Evolutionary conservation across 805 yeast species (phyloP), one percentile per base, ranked within the genome.

Genomic region (Myxozyma vanderwaltii): DNA sequence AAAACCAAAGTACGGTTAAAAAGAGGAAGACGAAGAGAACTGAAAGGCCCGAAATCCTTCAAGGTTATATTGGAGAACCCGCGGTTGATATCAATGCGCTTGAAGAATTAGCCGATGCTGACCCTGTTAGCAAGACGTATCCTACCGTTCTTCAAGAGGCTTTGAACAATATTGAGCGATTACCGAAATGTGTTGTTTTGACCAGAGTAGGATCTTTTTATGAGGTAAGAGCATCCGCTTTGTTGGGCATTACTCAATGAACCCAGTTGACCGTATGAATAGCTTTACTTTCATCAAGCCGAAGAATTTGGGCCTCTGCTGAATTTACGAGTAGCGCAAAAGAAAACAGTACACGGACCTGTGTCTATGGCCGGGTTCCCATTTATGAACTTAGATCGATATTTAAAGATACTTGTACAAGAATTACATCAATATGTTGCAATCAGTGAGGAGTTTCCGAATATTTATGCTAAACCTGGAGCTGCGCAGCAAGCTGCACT

Each of bases 351-450:
- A 35, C 72, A 69, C 19, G 58, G 67, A 39, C 74, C 75, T 57
- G 76, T 57, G 0, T 83, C 96, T 0, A 90, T 94, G 88, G 89
- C 97, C 0, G 99, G 99, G 0, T 94, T 94, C 67, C 99, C 99
- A 0, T 77, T 81, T 3, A 73, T 75, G 43, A 89, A 85, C 57
- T 72, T 91, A 19, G 88, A 85, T 55, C 81, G 90, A 58, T 91
- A 89, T 69, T 80, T 91, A 38, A 83, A 84, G 67, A 77, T 85
- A 0, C 78, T 91, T 27, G 95, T 94, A 1, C 84, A 85, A 55
- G 89, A 85, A 36, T 73, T 81, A 23, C 85, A 85, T 1, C 77
- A 80, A 51, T 86, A 85, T 54, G 97, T 91, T 0, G 96, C 92
- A 0, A 78, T 91, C 5, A 83, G 89, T n/a, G 94, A 89, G 66